Percentiles rank a stretch among this genome's conserved stretches.
These are phyloP conservation scores for Pigoraptor vietnamica DNA, from an alignment of 78 protist genomes.

Conservation along the genomic window DNA sequence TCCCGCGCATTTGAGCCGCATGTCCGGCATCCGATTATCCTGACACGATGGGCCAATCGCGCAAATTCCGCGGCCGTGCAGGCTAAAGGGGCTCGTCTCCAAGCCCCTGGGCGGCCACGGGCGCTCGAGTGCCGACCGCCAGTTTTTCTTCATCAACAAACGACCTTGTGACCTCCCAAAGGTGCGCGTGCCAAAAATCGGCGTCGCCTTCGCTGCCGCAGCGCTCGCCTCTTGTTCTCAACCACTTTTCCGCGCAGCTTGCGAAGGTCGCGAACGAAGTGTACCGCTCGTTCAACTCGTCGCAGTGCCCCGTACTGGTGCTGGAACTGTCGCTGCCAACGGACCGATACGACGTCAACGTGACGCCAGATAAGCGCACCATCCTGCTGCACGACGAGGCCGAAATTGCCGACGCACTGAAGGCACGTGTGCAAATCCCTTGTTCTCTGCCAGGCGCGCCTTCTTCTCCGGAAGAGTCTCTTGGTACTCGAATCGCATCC, in stretches of 20 bases:
- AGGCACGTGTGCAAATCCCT: no score
- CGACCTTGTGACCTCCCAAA: conserved; percentile 76
- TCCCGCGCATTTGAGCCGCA: no score
- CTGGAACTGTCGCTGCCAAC: conserved; percentile 31
- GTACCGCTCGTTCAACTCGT: conserved; percentile 26
- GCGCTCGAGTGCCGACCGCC: conserved; percentile 49
- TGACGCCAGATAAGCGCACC: conserved; percentile 91
- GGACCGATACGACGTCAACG: conserved; percentile 78
- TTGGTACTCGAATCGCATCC: no score
- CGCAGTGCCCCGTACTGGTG: conserved; percentile 46
- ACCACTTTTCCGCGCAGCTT: neutral
- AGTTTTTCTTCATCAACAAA: conserved; percentile 63
- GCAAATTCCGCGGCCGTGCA: no score
- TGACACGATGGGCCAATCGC: no score
- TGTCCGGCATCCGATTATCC: no score
- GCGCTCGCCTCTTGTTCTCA: neutral
- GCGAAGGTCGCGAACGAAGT: conserved; percentile 19
- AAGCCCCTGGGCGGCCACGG: conserved; percentile 22
- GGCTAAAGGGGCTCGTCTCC: conserved; percentile 41
- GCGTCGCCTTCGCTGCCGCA: no score
- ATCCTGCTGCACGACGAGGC: conserved; percentile 57
- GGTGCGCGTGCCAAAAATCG: no score
- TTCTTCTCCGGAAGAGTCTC: no score
- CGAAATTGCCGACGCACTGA: neutral
- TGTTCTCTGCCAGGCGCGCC: no score